Base-by-base conservation (phyloP, 345 rosid genomes). In the Chamaenerion angustifolium region DNA sequence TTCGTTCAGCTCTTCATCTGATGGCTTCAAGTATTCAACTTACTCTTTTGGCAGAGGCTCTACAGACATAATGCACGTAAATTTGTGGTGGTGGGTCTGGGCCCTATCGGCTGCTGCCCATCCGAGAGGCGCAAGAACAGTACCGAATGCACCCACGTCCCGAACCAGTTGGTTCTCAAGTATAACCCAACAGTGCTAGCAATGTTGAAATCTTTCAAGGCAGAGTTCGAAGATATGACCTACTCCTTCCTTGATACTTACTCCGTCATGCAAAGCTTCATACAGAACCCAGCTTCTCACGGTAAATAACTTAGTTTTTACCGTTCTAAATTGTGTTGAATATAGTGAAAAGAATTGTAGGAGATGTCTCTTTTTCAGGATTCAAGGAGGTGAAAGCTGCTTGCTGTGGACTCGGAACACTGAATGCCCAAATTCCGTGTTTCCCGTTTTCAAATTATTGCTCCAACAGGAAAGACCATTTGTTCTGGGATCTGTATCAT, bases 401-500 rank as follows among this genome's bases (percentile, higher is more conserved):
- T 0, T 83, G 97, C 43, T 89, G 97, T 63, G 97, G 97, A 37
- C 58, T 45, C 2, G 97, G 95, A 2, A 45, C 49, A 7, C 59
- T 85, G 50, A 85, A 62, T 19, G 87, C 95, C 0, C 45, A 52
- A 0, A 4, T 54, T 3, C 76, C 82, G 10, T 89, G 95, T 56
- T 8, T 72, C 37, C 94, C 88, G 0, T 14, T 72, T 1, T 49
- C 95, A 0, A 62, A 46, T 4, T 67, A 59, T 45, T 85, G 97
- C 56, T n/a, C 76, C 27, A 74, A 89, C 68, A 62, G 95, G 60
- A 75, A 11, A 18, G 70, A 79, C 52, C 80, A 81, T 70, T n/a
- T 81, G 0, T 89, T 80, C 21, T 82, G 97, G 97, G 97, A 89
- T 73, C 43, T 63, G 1, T 69, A 40, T 16, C 95, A 85, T 68